phyloP scores from a whole-genome alignment of 2,329 filamentous ascomycete species.

The Penicillium sp. region DNA sequence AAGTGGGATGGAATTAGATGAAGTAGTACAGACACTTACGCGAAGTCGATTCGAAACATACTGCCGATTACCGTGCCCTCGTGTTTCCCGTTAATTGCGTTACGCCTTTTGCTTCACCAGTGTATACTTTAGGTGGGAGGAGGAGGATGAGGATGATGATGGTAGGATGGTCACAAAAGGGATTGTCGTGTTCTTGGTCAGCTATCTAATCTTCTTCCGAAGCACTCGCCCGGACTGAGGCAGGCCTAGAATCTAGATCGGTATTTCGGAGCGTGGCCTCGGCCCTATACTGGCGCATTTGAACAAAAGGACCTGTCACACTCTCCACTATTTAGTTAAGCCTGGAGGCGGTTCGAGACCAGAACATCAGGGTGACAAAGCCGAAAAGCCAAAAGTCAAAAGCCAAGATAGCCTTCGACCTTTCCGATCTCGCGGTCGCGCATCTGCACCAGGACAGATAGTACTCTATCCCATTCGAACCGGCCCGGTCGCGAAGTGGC shows the following conservation, averaged over 20 bases:
- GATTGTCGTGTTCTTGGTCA: too few relatives aligned
- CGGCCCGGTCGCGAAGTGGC: not conserved
- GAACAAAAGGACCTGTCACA: slow-evolving; percentile 12
- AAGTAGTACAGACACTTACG: too few relatives aligned
- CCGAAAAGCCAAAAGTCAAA: not conserved
- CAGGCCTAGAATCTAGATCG: slow-evolving; percentile 10
- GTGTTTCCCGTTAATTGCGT: too few relatives aligned
- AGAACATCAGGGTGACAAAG: not conserved
- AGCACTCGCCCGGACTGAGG: not conserved
- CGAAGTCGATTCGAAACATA: too few relatives aligned
- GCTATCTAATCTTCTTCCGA: not conserved
- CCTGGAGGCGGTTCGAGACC: not conserved
- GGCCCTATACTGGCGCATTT: not conserved
- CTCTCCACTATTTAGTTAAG: not conserved
- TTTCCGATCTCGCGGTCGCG: not conserved
- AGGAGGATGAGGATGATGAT: too few relatives aligned
- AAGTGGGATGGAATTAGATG: too few relatives aligned
- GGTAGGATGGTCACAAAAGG: too few relatives aligned
- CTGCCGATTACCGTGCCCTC: too few relatives aligned
- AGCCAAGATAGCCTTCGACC: not conserved
- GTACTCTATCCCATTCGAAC: not conserved
- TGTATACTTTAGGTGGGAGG: too few relatives aligned
- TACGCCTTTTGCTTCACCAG: too few relatives aligned
- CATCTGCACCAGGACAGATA: not conserved
- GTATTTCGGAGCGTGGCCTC: slow-evolving; percentile 4